A percentile compares a stretch with the other conserved stretches of the same genome.
Conservation (phyloP, 495 filamentous ascomycete species). For the Penicillium salamii region DNA sequence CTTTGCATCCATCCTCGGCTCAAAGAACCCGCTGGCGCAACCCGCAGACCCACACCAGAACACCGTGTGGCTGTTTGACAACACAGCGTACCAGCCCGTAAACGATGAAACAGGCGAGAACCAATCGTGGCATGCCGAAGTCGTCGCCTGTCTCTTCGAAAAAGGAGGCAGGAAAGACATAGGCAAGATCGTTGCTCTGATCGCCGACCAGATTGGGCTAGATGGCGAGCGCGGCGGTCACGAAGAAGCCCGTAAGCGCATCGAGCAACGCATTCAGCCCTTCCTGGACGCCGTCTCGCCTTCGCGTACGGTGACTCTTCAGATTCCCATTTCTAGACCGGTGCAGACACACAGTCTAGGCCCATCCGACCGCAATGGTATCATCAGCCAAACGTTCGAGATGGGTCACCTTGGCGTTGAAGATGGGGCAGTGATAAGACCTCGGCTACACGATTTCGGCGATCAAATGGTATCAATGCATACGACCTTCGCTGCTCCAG, state of each 20-base stretch:
- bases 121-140: conserved; percentile 70
- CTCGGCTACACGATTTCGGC: conserved; percentile 29
- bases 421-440: conserved; percentile 36
- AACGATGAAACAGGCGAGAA: conserved; percentile 21
- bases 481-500: conserved; percentile 70
- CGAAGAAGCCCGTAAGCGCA: conserved; percentile 57
- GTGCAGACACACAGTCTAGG: conserved; percentile 55
- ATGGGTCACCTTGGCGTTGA: conserved; percentile 30
- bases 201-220: conserved; percentile 70
- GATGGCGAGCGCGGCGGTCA: conserved; percentile 56
- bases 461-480: conserved; percentile 51
- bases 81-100: conserved; percentile 67
- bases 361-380: conserved; percentile 66
- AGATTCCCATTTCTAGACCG: conserved; percentile 44
- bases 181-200: conserved; percentile 62
- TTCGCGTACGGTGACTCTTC: conserved; percentile 58
- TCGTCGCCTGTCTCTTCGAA: conserved; percentile 76
- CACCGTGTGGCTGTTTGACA: conserved; percentile 86
- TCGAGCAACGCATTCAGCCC: conserved; percentile 67
- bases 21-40: conserved; percentile 28
- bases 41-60: conserved; percentile 50
- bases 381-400: conserved; percentile 57
- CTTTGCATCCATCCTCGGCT: conserved; percentile 25
- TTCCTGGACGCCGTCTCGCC: conserved; percentile 76
- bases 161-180: conserved; percentile 62